These are phyloP conservation scores for Arthroderma sp. DNA, from an alignment of 2,329 filamentous ascomycete species.

Conservation along the genomic window DNA sequence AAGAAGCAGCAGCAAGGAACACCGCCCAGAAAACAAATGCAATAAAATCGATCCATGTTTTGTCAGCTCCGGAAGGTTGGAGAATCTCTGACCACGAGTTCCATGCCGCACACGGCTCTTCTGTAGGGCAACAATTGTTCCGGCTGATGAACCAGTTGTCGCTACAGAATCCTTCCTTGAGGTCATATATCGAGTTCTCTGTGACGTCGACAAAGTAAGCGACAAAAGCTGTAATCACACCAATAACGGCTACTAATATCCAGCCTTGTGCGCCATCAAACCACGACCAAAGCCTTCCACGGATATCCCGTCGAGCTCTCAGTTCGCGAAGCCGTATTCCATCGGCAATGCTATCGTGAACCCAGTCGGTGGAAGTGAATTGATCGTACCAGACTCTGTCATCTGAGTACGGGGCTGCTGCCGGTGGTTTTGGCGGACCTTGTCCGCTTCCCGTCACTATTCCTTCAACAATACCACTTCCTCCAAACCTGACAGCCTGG, in stretches of 20 bases:
- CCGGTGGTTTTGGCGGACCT: conserved; percentile 35
- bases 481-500: conserved; percentile 43
- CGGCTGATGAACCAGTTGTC: conserved; percentile 60
- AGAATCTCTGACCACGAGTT: conserved; percentile 53
- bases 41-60: conserved; percentile 58
- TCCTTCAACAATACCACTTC: conserved; percentile 52
- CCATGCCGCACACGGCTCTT: conserved; percentile 46
- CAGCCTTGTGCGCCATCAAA: conserved; percentile 88
- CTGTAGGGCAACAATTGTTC: conserved; percentile 49
- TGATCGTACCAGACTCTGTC: conserved; percentile 98
- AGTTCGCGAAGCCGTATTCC: conserved; percentile 78
- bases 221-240: conserved; percentile 67
- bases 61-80: conserved; percentile 34
- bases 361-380: conserved; percentile 95
- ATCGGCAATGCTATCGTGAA: conserved; percentile 92
- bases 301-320: conserved; percentile 66
- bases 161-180: conserved; percentile 78
- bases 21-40: conserved; percentile 65
- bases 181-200: conserved; percentile 74
- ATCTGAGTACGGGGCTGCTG: conserved; percentile 55
- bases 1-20: conserved; percentile 56
- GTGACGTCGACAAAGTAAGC: conserved; percentile 84
- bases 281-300: conserved; percentile 60
- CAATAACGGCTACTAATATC: conserved; percentile 83
- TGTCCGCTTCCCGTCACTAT: conserved; percentile 44